phyloP scores from a whole-genome alignment of 2,329 filamentous ascomycete species.

The Trichoderma sp. region DNA sequence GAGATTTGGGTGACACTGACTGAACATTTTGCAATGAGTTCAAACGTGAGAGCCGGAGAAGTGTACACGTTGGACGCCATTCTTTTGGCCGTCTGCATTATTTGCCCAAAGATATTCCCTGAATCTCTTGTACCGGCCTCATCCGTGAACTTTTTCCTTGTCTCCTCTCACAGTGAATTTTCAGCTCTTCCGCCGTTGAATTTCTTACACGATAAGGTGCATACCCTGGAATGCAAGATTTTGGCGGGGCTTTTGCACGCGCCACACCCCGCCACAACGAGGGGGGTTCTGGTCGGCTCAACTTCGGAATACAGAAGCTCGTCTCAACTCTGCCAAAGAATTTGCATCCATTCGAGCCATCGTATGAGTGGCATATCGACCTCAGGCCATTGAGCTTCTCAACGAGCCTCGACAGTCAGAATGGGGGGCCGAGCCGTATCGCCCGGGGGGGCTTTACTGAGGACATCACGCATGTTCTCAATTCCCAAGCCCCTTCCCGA shows the following conservation, averaged over 20 bases:
- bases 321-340: slow-evolving; percentile 25
- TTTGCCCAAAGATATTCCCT: background rate
- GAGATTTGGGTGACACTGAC: background rate
- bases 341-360: slow-evolving; percentile 26
- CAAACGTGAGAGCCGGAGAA: slow-evolving; percentile 71
- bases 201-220: background rate
- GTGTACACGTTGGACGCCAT: slow-evolving; percentile 54
- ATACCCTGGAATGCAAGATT: slow-evolving; percentile 13
- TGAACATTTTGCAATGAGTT: slow-evolving; percentile 59
- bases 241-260: slow-evolving; percentile 17
- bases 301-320: slow-evolving; percentile 31
- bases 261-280: slow-evolving; percentile 16
- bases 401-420: slow-evolving; percentile 28
- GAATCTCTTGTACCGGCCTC: background rate
- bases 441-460: slow-evolving; percentile 68
- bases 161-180: slow-evolving; percentile 1
- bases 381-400: slow-evolving; percentile 32
- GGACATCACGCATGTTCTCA: slow-evolving; percentile 86
- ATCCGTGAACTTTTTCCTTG: background rate
- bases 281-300: slow-evolving; percentile 29
- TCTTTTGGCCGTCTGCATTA: slow-evolving; percentile 37
- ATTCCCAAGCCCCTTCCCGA: slow-evolving; percentile 72
- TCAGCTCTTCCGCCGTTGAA: background rate
- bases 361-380: slow-evolving; percentile 17
- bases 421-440: slow-evolving; percentile 46